These are phyloP conservation scores for Skeletonema potamos DNA, from an alignment of 108 stramenopile species.

Conservation along the genomic window DNA sequence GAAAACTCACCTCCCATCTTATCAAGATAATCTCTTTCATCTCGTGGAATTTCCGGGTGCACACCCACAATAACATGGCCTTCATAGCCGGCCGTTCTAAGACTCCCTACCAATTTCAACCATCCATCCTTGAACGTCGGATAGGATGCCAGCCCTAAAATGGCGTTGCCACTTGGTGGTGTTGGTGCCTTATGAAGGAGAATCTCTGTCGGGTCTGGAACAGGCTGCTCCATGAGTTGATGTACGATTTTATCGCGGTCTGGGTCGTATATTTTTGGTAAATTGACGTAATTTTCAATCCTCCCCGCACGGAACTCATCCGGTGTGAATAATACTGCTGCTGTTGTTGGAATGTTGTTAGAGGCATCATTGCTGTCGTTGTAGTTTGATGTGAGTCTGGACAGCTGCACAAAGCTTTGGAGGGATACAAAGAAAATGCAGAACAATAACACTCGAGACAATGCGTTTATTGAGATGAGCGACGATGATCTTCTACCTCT, in stretches of 20 bases:
- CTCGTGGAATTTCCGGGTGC: conserved; percentile 34
- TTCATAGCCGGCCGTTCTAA: conserved; percentile 63
- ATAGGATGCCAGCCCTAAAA: conserved; percentile 48
- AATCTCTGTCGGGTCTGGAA: conserved; percentile 31
- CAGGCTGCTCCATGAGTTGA: conserved; percentile 4
- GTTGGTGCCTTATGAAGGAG: conserved; percentile 27
- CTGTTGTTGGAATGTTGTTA: not conserved
- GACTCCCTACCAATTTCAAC: conserved; percentile 63
- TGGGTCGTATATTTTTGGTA: conserved; percentile 3
- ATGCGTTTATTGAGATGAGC: too few relatives aligned
- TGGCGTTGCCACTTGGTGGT: conserved; percentile 34
- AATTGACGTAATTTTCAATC: conserved; percentile 33
- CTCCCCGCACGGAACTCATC: conserved; percentile 37
- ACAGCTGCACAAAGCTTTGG: not conserved
- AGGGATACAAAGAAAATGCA: not conserved
- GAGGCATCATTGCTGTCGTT: not conserved
- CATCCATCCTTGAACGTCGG: conserved; percentile 30
- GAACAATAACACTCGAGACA: not conserved
- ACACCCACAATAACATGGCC: conserved; percentile 76
- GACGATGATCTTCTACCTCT: too few relatives aligned
- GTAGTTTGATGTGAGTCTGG: not conserved
- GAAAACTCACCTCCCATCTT: conserved; percentile 22
- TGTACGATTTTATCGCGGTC: not conserved
- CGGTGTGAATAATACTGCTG: conserved; percentile 14
- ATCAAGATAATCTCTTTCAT: conserved; percentile 38